Conservation (phyloP, 139 green algal genomes). For the Chlorella sp. region DNA sequence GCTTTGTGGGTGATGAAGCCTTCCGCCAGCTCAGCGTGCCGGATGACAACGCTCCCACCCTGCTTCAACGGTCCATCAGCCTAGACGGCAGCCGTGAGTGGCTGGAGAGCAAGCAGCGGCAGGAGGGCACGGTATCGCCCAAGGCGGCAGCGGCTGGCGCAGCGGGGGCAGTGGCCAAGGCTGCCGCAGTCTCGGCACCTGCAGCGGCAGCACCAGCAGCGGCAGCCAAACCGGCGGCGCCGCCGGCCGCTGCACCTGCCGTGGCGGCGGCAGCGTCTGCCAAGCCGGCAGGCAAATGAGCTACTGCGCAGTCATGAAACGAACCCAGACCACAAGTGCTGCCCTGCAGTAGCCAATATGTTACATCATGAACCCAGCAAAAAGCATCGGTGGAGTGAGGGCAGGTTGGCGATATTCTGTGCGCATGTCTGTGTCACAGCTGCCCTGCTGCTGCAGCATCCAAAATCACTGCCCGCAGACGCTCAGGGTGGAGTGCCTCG, state of each 20-base stretch:
- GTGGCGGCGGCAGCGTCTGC: background rate
- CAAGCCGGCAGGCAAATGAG: background rate
- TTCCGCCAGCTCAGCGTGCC: conserved; percentile 55
- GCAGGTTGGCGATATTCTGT: too few species aligned
- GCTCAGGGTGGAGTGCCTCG: conserved; percentile 33
- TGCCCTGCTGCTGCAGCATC: background rate
- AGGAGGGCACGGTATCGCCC: conserved; percentile 6
- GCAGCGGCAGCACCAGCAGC: conserved; percentile 25
- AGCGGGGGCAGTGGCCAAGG: background rate
- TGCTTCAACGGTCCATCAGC: conserved; percentile 50
- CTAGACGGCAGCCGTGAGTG: conserved; percentile 53
- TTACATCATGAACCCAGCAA: too few species aligned
- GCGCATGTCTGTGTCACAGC: background rate
- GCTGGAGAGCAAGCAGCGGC: conserved; percentile 36
- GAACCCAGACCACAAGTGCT: background rate
- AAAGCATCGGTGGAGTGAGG: too few species aligned
- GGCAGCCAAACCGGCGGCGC: background rate
- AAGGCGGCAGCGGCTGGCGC: background rate
- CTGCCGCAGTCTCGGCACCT: background rate
- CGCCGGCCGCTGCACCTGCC: conserved; percentile 45
- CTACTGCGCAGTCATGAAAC: too few species aligned
- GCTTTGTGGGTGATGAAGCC: conserved; percentile 65
- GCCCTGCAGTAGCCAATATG: too few species aligned
- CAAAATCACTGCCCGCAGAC: conserved; percentile 32
- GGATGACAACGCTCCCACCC: conserved; percentile 42